Percentiles rank a stretch among this genome's conserved stretches.
phyloP scores from a whole-genome alignment of 108 stramenopile genomes.

The Mediolabrus comicus region DNA sequence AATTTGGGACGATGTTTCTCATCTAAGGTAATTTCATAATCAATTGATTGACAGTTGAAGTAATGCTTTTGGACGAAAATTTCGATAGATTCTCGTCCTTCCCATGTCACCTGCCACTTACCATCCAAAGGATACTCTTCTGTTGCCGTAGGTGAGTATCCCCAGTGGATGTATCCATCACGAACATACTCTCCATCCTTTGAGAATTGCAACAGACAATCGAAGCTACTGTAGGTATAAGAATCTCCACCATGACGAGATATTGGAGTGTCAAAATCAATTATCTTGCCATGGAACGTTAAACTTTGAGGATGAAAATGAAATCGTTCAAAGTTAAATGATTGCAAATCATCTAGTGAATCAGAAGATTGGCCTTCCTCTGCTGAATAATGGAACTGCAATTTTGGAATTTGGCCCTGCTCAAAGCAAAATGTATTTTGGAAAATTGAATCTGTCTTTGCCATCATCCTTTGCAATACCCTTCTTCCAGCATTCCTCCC shows the following conservation, averaged over 20 bases:
- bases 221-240: constrained; percentile 23
- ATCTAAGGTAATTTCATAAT: constrained; percentile 10
- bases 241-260: neutral
- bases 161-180: constrained; percentile 42
- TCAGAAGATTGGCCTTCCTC: neutral
- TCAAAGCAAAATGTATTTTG: neutral
- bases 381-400: neutral
- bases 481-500: neutral
- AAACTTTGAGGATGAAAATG: constrained; percentile 55
- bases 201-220: constrained; percentile 56
- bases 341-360: neutral
- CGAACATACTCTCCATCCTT: constrained; percentile 50
- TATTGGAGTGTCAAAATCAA: neutral
- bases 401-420: neutral
- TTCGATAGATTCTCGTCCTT: neutral
- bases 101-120: constrained; percentile 46
- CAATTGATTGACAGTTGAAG: neutral
- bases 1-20: constrained; percentile 8
- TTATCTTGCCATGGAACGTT: constrained; percentile 56
- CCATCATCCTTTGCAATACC: neutral
- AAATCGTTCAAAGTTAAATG: constrained; percentile 10
- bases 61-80: constrained; percentile 28
- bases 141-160: neutral
- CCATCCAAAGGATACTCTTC: constrained; percentile 54
- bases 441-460: neutral